Evolutionary conservation across 441 rosid species (phyloP).

Genomic region (Gossypium lobatum): DNA sequence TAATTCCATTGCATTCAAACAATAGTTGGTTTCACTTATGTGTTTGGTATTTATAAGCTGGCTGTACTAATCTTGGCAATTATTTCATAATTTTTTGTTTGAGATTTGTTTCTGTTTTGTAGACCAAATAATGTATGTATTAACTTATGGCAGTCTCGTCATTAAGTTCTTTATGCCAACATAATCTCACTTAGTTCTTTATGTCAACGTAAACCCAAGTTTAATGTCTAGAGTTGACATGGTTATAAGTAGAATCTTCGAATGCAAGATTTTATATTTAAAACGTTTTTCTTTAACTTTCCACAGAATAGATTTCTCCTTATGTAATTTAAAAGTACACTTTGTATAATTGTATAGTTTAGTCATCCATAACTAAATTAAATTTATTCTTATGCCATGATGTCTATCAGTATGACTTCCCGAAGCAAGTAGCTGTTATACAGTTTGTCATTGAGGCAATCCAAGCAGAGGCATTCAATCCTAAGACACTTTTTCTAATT

Average conservation of each 20-base stretch:
- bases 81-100: neutral
- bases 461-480: slow-evolving; percentile 93
- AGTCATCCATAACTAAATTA: neutral
- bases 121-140: neutral
- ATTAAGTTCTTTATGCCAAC: neutral
- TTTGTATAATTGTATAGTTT: neutral
- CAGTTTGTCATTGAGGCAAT: slow-evolving; percentile 92
- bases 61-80: neutral
- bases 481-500: slow-evolving; percentile 76
- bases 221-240: neutral
- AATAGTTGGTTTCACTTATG: neutral
- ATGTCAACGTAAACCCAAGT: neutral
- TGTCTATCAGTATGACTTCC: slow-evolving; percentile 79
- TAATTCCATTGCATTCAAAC: neutral
- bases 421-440: slow-evolving; percentile 84
- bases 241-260: neutral
- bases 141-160: neutral
- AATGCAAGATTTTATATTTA: neutral
- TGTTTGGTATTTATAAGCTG: neutral
- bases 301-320: neutral
- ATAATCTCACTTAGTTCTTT: neutral
- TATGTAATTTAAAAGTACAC: neutral
- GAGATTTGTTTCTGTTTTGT: neutral
- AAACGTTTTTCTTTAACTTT: neutral
- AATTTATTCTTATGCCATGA: slow-evolving; percentile 8